Evolutionary conservation across 495 filamentous ascomycete genomes (phyloP), one percentile per base, ranked within the genome.

Genomic region (Astrothelium subdiscretum): DNA sequence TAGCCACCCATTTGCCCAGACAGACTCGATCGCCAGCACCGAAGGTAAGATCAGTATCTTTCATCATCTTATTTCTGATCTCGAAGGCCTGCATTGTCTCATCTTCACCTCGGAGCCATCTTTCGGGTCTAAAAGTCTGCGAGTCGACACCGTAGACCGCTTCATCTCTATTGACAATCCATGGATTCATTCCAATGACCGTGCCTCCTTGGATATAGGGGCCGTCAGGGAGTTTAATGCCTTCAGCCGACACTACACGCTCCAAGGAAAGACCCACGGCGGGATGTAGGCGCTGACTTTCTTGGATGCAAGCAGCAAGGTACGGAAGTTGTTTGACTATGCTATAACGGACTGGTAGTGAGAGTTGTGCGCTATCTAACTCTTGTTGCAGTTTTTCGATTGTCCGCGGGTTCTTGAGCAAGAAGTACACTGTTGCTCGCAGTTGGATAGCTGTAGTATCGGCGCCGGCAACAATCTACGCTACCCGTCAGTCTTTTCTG

Each of bases 181-280:
- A 70, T 4, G 72, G 68, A 8, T 70, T 75, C 35, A 79, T 74
- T 2, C 79, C 81, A 5, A 86, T 73, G 29, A 75, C 69, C 0
- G 78, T 81, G 27, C 79, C 79, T 1, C 74, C 81, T 0, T 83
- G 82, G 0, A 87, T 65, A 54, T 76, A 79, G 2, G 73, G 62
- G 10, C 78, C 84, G 44, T 80, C 75, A 1, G 87, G 67, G 20
- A 84, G 58, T 24, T 63, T 76, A 35, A 82, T 80, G 6, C 83
- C 84, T 57, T 70, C 73, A 0, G 71, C 63, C 0, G 83, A 82
- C 2, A 79, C 76, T 29, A 74, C 70, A 4, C 67, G 65, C 29
- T 69, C 67, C 31, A 69, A 51, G 1, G 63, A 60, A 8, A 68
- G 58, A 31, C 67, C 67, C 6, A 68, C 63, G 35, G 59, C 48